Evolutionary conservation across 1,139 yeast species (phyloP).

Genomic region (Hansenula lynferdii): DNA sequence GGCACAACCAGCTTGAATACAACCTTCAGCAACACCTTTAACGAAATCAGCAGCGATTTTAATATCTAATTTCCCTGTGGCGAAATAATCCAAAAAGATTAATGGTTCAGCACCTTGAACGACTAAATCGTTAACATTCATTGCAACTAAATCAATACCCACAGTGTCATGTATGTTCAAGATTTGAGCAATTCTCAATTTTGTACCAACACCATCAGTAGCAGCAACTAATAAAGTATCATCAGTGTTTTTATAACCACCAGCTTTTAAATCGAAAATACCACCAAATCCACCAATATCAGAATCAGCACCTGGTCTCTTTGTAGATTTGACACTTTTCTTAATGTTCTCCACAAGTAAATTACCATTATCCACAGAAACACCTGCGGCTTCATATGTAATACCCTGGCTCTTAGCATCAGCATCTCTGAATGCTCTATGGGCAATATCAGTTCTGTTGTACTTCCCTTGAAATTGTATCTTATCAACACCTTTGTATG

Average conservation of each 20-base stretch:
- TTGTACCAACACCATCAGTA: slow-evolving; percentile 99
- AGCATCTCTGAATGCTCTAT: slow-evolving; percentile 79
- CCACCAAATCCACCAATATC: slow-evolving; percentile 99
- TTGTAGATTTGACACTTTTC: slow-evolving; percentile 87
- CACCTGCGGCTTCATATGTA: slow-evolving; percentile 66
- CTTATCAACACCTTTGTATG: slow-evolving; percentile 78
- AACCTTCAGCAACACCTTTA: slow-evolving; percentile 94
- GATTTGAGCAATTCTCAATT: slow-evolving; percentile 89
- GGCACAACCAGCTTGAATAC: slow-evolving; percentile 94
- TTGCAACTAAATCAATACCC: slow-evolving; percentile 97
- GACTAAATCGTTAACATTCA: slow-evolving; percentile 96
- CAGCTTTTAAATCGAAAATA: slow-evolving; percentile 80
- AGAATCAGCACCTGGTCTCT: slow-evolving; percentile 95
- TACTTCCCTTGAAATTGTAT: slow-evolving; percentile 73
- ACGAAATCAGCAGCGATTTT: slow-evolving; percentile 85
- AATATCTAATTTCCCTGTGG: slow-evolving; percentile 88
- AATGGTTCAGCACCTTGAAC: slow-evolving; percentile 99
- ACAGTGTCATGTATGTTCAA: slow-evolving; percentile 90
- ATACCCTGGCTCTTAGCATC: slow-evolving; percentile 27
- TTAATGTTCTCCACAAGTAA: slow-evolving; percentile 85
- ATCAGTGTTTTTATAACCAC: slow-evolving; percentile 63
- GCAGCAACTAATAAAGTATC: slow-evolving; percentile 91
- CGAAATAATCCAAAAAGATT: slow-evolving; percentile 93
- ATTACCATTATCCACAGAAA: slow-evolving; percentile 94
- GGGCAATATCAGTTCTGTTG: slow-evolving; percentile 91